These are phyloP conservation scores for Takashimella koratensis DNA, from an alignment of 1,284 basidiomycete genomes.

Conservation along the genomic window DNA sequence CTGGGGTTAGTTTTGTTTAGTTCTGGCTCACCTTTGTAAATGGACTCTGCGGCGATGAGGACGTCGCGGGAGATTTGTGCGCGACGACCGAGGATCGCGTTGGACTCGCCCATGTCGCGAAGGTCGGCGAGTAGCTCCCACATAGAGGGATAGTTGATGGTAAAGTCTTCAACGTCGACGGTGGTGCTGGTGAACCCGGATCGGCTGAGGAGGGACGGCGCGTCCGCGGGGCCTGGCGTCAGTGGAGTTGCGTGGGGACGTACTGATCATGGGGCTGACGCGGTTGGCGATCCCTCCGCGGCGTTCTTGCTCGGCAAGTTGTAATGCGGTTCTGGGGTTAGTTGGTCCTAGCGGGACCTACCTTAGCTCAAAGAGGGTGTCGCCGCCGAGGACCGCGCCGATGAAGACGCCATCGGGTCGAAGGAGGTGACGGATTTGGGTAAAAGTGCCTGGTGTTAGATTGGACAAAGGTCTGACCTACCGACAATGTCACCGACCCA, in stretches of 20 bases:
- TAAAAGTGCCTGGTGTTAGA: conserved; percentile 63
- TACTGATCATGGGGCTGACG: conserved; percentile 95
- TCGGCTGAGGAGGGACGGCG: conserved; percentile 84
- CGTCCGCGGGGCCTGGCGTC: conserved; percentile 71
- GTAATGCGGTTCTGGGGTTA: conserved; percentile 57
- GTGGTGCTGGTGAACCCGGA: conserved; percentile 93
- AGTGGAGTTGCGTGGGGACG: conserved; percentile 23
- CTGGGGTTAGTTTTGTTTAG: conserved; percentile 50
- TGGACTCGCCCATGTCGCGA: conserved; percentile 93
- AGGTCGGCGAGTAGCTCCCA: conserved; percentile 95
- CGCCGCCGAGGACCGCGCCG: conserved; percentile 91
- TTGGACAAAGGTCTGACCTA: conserved; percentile 35
- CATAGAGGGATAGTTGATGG: conserved; percentile 87
- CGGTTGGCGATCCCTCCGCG: conserved; percentile 94
- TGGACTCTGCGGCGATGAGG: conserved; percentile 81
- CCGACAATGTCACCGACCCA: conserved; percentile 99
- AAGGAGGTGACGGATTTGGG: conserved; percentile 82
- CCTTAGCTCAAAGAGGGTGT: conserved; percentile 93
- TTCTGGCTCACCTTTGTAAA: conserved; percentile 70
- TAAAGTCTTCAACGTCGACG: conserved; percentile 92
- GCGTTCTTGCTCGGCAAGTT: conserved; percentile 89
- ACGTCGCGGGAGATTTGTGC: conserved; percentile 74
- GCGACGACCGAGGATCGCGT: conserved; percentile 79
- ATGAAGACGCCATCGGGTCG: conserved; percentile 93
- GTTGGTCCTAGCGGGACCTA: conserved; percentile 31